phyloP scores from a whole-genome alignment of 148 eudicot genomes.

The Chenopodium quinoa region DNA sequence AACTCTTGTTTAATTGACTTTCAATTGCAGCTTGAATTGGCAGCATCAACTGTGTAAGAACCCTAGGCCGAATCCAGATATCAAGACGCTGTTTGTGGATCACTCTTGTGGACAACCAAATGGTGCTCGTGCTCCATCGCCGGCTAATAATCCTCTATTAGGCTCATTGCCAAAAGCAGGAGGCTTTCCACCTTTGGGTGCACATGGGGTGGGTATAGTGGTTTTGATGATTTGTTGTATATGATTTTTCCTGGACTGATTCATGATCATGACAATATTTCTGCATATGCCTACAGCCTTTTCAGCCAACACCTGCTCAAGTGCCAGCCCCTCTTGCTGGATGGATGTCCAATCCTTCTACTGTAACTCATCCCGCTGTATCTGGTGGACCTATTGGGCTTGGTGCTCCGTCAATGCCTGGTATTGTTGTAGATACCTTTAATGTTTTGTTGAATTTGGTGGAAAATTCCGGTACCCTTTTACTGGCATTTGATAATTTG shows the following conservation, averaged over 20 bases:
- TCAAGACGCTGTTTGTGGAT: slow-evolving; percentile 73
- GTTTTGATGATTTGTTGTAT: slow-evolving; percentile 10
- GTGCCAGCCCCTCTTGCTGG: slow-evolving; percentile 81
- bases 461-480: neutral
- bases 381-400: slow-evolving; percentile 82
- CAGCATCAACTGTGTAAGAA: slow-evolving; percentile 82
- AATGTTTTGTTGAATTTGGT: neutral
- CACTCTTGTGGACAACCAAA: slow-evolving; percentile 78
- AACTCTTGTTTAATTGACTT: slow-evolving; percentile 1
- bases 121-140: slow-evolving; percentile 63
- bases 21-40: slow-evolving; percentile 77
- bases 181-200: slow-evolving; percentile 86
- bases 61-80: slow-evolving; percentile 74
- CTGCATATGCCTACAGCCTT: slow-evolving; percentile 51
- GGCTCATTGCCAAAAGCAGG: slow-evolving; percentile 75
- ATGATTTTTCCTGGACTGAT: slow-evolving; percentile 18
- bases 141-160: slow-evolving; percentile 54
- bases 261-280: neutral
- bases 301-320: slow-evolving; percentile 65
- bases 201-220: slow-evolving; percentile 64
- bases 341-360: slow-evolving; percentile 91
- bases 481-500: slow-evolving; percentile 1
- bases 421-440: slow-evolving; percentile 28
- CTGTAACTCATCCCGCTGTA: slow-evolving; percentile 64
- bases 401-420: slow-evolving; percentile 74